Evolutionary conservation across 805 yeast species (phyloP), one percentile per base, ranked within the genome.

Genomic region (Metschnikowia lochheadii): DNA sequence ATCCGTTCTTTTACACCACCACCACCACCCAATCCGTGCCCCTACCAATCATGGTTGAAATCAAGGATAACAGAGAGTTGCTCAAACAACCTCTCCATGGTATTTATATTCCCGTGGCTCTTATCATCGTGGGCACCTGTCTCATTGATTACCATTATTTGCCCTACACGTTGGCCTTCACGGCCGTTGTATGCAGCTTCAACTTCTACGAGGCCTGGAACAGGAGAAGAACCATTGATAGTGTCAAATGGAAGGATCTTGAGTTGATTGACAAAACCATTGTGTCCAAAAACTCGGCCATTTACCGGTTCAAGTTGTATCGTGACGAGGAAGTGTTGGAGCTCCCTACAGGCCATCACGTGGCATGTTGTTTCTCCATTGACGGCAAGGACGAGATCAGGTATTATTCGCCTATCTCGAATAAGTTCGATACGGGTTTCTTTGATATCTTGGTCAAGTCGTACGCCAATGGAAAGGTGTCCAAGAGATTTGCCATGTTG

Each of bases 401-500:
- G 62, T 84, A 83, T 66, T 87, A 87, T 62, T 82, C 89, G 3
- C 95, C 95, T 36, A 85, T 87, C 46, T 82, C 87, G 23, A 82
- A 86, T 54, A 80, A 79, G 59, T 78, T 75, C 56, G 91, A 86
- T 58, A 68, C 78, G 44, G 95, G 95, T 0, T 82, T 83, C 61
- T 84, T 87, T 59, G 95, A 87, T 63, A 75, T 87, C 45, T 70
- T 87, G 63, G 87, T 87, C 37, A 87, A 87, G 67, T 85, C 90
- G 2, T 87, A 87, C 64, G 75, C 80, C 36, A 80, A 82, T 36
- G 96, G 96, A 35, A 75, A 66, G 49, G 88, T 87, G 6, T 84
- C 91, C 5, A 82, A 75, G 59, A 70, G 77, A 55, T 80, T 87
- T 67, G 92, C 92, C 4, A 62, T 74, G 54, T 73, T 87, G 59